These are phyloP conservation scores for Sapria himalayana DNA, from an alignment of 345 rosid genomes.

Conservation along the genomic window DNA sequence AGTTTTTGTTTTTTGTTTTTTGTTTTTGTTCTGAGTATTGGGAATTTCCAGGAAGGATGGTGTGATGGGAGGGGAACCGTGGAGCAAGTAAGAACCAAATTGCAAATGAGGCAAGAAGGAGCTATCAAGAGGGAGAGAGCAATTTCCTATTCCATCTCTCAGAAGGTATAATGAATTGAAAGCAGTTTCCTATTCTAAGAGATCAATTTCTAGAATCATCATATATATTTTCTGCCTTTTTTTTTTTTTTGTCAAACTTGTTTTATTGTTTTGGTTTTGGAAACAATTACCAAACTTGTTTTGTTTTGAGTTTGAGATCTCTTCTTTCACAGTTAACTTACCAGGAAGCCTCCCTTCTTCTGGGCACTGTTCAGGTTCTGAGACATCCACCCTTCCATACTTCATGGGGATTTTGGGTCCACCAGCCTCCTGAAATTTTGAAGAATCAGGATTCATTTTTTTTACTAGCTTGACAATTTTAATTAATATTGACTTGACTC, in stretches of 20 bases:
- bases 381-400: slow-evolving; percentile 78
- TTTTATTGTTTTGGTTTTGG: slow-evolving; percentile 7
- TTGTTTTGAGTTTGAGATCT: no score
- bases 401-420: slow-evolving; percentile 87
- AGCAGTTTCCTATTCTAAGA: no score
- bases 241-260: not conserved
- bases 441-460: no score
- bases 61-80: slow-evolving; percentile 41
- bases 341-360: slow-evolving; percentile 99
- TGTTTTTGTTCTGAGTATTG: not conserved
- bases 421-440: slow-evolving; percentile 57
- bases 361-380: slow-evolving; percentile 59
- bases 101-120: slow-evolving; percentile 60
- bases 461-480: no score
- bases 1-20: not conserved
- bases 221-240: not conserved
- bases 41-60: slow-evolving; percentile 42
- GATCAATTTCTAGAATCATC: not conserved
- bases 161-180: no score
- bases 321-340: slow-evolving; percentile 20
- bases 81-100: slow-evolving; percentile 41
- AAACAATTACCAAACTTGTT: no score
- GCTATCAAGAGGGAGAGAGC: slow-evolving; percentile 87
- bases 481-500: not conserved
- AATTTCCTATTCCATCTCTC: slow-evolving; percentile 39